These are phyloP conservation scores for Kodamaea nitidulidarum DNA, from an alignment of 805 yeast genomes.

Conservation along the genomic window DNA sequence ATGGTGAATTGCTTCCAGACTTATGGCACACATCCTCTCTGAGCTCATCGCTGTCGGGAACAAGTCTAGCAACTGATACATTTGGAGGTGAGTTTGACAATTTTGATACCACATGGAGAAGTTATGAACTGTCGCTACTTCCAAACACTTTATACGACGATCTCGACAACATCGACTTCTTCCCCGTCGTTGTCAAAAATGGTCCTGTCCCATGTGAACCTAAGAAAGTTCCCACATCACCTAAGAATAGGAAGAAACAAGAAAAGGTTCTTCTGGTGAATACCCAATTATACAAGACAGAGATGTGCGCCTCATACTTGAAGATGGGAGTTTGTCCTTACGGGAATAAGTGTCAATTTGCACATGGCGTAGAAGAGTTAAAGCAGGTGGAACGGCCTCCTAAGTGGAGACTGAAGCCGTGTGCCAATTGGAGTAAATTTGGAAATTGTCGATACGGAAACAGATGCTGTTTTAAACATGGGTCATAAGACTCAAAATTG, in stretches of 20 bases:
- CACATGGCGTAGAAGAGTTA: slow-evolving; percentile 80
- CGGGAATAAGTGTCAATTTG: slow-evolving; percentile 90
- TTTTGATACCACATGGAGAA: background rate
- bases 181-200: background rate
- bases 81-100: slow-evolving; percentile 4
- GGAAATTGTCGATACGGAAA: slow-evolving; percentile 87
- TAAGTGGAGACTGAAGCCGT: slow-evolving; percentile 88
- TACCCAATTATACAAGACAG: slow-evolving; percentile 82
- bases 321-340: slow-evolving; percentile 73
- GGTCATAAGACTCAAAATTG: slow-evolving; percentile 16
- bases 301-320: slow-evolving; percentile 75
- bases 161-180: slow-evolving; percentile 7
- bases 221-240: background rate
- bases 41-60: slow-evolving; percentile 6
- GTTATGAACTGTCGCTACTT: slow-evolving; percentile 16
- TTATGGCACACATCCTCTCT: slow-evolving; percentile 25
- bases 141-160: slow-evolving; percentile 19
- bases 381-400: slow-evolving; percentile 68
- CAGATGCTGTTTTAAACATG: slow-evolving; percentile 90
- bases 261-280: slow-evolving; percentile 28
- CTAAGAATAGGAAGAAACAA: background rate
- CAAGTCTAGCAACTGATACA: slow-evolving; percentile 15
- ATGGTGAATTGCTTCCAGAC: slow-evolving; percentile 31
- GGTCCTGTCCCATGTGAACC: background rate
- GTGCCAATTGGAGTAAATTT: slow-evolving; percentile 79